Evolutionary conservation across 2,329 filamentous ascomycete genomes (phyloP).

Genomic region (Colletotrichum camelliae): DNA sequence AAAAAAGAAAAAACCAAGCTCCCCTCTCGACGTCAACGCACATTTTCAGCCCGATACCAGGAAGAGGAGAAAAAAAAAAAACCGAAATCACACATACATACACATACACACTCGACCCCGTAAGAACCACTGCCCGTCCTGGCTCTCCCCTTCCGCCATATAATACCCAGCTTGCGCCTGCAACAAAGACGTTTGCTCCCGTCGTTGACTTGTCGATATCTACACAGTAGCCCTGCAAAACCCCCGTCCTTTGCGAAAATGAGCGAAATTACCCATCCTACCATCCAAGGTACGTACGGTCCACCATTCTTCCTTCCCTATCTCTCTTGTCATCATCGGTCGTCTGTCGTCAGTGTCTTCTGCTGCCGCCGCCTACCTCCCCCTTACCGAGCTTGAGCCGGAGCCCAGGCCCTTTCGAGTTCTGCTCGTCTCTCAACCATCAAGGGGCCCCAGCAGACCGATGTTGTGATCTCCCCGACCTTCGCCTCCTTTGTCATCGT

Average conservation of each 20-base stretch:
- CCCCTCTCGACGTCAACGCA: background rate
- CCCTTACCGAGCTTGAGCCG: background rate
- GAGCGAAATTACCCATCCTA: constrained; percentile 61
- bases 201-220: constrained; percentile 14
- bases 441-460: background rate
- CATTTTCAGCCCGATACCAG: background rate
- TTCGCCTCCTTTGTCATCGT: background rate
- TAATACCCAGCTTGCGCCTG: background rate
- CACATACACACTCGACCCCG: background rate
- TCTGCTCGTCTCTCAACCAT: background rate
- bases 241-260: constrained; percentile 38
- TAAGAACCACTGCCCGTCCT: constrained; percentile 5
- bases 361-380: background rate
- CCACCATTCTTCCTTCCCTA: background rate
- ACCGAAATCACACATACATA: background rate
- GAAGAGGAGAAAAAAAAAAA: background rate
- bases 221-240: constrained; percentile 6
- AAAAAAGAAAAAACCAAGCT: background rate
- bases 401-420: background rate
- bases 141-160: constrained; percentile 14
- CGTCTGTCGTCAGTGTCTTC: background rate
- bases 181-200: background rate
- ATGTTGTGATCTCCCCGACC: background rate
- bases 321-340: background rate
- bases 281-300: constrained; percentile 59